A percentile compares a stretch with the other conserved stretches of the same genome.
These are phyloP conservation scores for Phytophthora lateralis DNA, from an alignment of 352 stramenopile species.

Conservation along the genomic window DNA sequence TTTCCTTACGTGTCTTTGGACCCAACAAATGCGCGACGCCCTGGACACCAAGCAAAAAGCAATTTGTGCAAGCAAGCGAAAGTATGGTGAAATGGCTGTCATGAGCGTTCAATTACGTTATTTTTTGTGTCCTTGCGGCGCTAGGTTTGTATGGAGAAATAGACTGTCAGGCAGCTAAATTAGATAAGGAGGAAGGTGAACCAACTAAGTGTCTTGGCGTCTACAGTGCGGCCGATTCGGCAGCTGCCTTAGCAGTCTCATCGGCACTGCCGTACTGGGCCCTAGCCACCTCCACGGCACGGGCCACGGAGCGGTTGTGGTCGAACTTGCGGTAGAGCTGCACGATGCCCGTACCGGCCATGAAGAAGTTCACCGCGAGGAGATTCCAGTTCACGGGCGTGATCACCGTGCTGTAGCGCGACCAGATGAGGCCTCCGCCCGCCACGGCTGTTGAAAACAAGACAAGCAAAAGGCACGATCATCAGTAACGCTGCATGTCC, in stretches of 20 bases:
- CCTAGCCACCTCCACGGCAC: constrained; percentile 6
- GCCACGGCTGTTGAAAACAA: constrained; percentile 50
- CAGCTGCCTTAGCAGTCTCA: neutral
- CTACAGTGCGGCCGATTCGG: constrained; percentile 9
- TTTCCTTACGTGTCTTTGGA: constrained; percentile 7
- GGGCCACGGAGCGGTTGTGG: constrained; percentile 14
- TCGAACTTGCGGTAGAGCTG: constrained; percentile 61
- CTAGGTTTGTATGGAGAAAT: constrained; percentile 10
- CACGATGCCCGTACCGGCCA: constrained; percentile 82
- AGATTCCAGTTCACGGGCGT: constrained; percentile 93
- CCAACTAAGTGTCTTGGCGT: neutral
- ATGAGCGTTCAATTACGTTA: constrained; percentile 10
- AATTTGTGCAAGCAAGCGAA: constrained; percentile 10
- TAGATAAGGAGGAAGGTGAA: neutral
- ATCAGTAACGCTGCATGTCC: constrained; percentile 2
- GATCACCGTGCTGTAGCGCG: constrained; percentile 88
- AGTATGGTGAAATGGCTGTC: constrained; percentile 5
- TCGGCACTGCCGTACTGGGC: neutral
- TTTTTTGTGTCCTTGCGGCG: constrained; percentile 2
- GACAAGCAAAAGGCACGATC: neutral
- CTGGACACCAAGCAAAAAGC: neutral
- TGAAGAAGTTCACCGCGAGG: constrained; percentile 90
- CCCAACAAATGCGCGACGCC: neutral
- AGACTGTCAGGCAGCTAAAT: too few species aligned
- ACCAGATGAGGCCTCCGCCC: constrained; percentile 86